phyloP scores from a whole-genome alignment of 148 eudicot species.

The Cornus controversa region DNA sequence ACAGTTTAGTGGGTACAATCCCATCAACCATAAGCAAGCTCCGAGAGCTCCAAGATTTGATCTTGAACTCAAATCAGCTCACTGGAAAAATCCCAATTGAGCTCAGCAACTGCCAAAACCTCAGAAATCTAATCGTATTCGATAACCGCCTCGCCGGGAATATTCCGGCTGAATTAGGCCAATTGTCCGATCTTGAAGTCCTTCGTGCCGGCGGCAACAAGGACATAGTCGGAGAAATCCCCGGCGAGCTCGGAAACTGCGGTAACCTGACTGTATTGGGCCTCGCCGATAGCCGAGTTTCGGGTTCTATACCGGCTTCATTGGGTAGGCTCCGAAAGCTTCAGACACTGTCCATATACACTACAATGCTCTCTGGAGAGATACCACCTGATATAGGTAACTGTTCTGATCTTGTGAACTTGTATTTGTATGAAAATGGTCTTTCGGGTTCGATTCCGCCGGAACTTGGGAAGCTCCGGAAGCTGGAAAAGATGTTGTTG shows the following conservation, averaged over 20 bases:
- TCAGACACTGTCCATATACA: constrained; percentile 60
- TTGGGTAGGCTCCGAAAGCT: constrained; percentile 56
- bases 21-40: constrained; percentile 47
- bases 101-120: constrained; percentile 33
- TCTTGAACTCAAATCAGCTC: constrained; percentile 55
- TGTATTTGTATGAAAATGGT: constrained; percentile 66
- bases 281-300: constrained; percentile 57
- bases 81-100: constrained; percentile 49
- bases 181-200: constrained; percentile 26
- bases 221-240: constrained; percentile 50
- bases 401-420: constrained; percentile 64
- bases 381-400: constrained; percentile 67
- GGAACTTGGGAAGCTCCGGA: constrained; percentile 56
- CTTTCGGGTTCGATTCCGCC: constrained; percentile 63
- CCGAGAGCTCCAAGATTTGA: constrained; percentile 37
- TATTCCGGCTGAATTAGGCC: constrained; percentile 47
- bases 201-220: constrained; percentile 55
- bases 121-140: constrained; percentile 37
- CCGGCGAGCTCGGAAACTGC: constrained; percentile 44
- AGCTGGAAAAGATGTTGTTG: constrained; percentile 50
- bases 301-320: constrained; percentile 47
- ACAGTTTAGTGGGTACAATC: constrained; percentile 44
- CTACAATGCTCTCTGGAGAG: constrained; percentile 63
- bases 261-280: constrained; percentile 49
- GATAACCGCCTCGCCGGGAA: constrained; percentile 47